These are phyloP conservation scores for Alternaria sp. DNA, from an alignment of 2,329 filamentous ascomycete genomes.

Conservation along the genomic window DNA sequence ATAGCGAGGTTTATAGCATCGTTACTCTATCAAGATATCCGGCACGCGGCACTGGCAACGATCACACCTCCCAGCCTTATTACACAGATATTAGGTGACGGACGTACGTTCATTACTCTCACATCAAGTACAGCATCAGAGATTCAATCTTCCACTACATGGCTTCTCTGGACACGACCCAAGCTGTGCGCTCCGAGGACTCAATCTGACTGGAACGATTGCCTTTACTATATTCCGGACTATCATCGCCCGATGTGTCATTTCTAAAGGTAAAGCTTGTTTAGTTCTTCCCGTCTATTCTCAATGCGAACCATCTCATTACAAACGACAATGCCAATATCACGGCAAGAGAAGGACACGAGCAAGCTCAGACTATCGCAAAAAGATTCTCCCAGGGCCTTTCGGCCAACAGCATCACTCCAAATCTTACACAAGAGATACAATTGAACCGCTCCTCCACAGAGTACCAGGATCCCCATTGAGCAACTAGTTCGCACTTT, in stretches of 20 bases:
- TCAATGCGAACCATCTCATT: neutral
- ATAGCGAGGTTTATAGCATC: neutral
- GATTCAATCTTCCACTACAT: neutral
- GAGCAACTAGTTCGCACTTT: rapidly evolving
- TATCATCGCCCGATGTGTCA: neutral
- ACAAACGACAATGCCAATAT: no score
- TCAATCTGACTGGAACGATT: neutral
- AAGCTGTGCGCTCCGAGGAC: rapidly evolving
- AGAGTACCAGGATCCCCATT: neutral
- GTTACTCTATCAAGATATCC: neutral
- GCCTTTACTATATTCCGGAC: neutral
- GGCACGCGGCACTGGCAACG: neutral
- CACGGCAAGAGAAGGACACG: neutral
- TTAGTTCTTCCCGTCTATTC: neutral
- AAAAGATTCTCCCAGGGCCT: rapidly evolving
- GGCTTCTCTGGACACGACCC: neutral
- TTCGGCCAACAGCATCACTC: neutral
- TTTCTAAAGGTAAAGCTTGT: neutral
- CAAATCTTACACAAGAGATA: neutral
- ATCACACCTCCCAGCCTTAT: neutral
- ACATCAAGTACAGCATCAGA: neutral
- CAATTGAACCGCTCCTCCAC: neutral
- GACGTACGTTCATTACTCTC: neutral
- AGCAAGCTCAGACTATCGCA: neutral
- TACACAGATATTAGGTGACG: rapidly evolving